phyloP scores from a whole-genome alignment of 2,329 filamentous ascomycete species.

The Xylaria multiplex region DNA sequence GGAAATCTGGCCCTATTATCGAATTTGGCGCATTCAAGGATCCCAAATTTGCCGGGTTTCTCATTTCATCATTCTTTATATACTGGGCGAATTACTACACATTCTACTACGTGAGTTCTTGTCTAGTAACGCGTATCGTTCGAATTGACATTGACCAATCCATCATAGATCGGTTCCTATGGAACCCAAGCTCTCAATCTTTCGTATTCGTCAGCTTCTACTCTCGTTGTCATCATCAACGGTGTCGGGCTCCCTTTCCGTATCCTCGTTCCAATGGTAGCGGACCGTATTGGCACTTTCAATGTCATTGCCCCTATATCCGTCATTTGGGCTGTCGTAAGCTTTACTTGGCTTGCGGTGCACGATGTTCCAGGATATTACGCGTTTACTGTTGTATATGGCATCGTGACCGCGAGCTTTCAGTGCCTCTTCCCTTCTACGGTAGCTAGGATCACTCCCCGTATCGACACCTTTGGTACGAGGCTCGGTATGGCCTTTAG shows the following conservation, averaged over 20 bases:
- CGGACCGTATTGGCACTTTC: constrained; percentile 51
- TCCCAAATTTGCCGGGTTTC: constrained; percentile 49
- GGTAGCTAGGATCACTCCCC: constrained; percentile 53
- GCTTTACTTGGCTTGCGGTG: constrained; percentile 54
- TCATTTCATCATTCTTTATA: constrained; percentile 51
- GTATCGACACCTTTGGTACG: constrained; percentile 53
- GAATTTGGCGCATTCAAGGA: constrained; percentile 48
- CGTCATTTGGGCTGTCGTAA: constrained; percentile 46
- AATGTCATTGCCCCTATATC: constrained; percentile 50
- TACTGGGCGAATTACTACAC: constrained; percentile 57
- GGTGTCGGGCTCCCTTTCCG: constrained; percentile 53
- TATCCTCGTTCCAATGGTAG: constrained; percentile 51
- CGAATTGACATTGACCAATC: constrained; percentile 1
- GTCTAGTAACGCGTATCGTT: background rate
- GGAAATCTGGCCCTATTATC: constrained; percentile 47
- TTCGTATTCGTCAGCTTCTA: constrained; percentile 49
- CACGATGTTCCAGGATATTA: constrained; percentile 49
- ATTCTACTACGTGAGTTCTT: constrained; percentile 54
- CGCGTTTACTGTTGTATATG: constrained; percentile 51
- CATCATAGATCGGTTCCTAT: constrained; percentile 49
- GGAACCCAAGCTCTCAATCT: constrained; percentile 50
- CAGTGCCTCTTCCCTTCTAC: constrained; percentile 55
- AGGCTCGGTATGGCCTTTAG: constrained; percentile 56
- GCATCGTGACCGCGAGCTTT: constrained; percentile 50
- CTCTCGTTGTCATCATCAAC: constrained; percentile 55